Evolutionary conservation across 1,284 basidiomycete species (phyloP).

Genomic region (Termitomyces sp.): DNA sequence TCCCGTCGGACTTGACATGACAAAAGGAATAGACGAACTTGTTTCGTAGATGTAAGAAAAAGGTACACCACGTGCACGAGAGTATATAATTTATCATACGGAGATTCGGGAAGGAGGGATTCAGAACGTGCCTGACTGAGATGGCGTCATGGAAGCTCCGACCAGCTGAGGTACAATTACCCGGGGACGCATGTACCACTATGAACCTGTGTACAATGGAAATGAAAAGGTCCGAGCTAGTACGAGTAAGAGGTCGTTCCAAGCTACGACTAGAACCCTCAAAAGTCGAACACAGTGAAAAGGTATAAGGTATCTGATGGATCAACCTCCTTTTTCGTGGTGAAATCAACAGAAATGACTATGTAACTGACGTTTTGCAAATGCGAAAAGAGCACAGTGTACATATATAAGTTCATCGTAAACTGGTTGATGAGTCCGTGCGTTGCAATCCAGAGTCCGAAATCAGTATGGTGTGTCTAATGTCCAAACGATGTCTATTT

Average conservation of each 20-base stretch:
- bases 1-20: background rate
- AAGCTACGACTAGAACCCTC: background rate
- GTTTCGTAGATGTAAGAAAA: too few species aligned
- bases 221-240: too few species aligned
- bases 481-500: background rate
- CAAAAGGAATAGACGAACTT: too few species aligned
- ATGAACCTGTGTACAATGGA: too few species aligned
- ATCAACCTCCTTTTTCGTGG: background rate
- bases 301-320: too few species aligned
- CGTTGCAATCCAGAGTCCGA: background rate
- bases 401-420: background rate
- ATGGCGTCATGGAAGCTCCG: too few species aligned
- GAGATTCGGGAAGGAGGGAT: background rate
- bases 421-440: background rate
- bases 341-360: too few species aligned
- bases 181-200: too few species aligned
- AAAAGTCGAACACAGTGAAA: too few species aligned
- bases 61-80: too few species aligned
- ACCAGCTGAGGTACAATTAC: too few species aligned
- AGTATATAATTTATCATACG: too few species aligned
- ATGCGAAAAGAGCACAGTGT: background rate
- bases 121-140: background rate
- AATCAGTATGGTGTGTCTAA: background rate
- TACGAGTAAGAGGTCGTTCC: background rate
- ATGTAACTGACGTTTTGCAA: background rate